Conservation (phyloP, 441 rosid genomes). For the Capsella rubella region DNA sequence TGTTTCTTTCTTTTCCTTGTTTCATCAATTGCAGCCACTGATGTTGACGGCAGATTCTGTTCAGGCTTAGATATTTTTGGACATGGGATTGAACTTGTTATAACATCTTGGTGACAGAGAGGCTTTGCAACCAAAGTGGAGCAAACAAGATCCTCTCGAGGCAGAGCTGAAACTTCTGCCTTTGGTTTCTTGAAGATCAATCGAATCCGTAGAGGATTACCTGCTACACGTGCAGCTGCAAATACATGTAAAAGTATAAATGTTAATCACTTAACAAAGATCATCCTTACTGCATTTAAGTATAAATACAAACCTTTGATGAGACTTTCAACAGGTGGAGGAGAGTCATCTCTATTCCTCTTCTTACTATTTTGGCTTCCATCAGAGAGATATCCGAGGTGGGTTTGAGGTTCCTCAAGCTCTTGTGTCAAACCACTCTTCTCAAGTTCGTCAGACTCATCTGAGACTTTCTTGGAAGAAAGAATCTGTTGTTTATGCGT, state of each 20-base stretch:
- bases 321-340: slow-evolving; percentile 36
- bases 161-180: slow-evolving; percentile 9
- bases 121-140: slow-evolving; percentile 23
- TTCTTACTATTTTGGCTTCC: slow-evolving; percentile 56
- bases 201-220: slow-evolving; percentile 57
- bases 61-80: neutral
- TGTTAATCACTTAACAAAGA: neutral
- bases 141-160: slow-evolving; percentile 14
- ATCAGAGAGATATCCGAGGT: slow-evolving; percentile 56
- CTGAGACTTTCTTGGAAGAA: slow-evolving; percentile 32
- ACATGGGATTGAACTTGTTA: neutral
- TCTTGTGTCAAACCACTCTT: slow-evolving; percentile 76
- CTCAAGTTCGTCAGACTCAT: slow-evolving; percentile 53
- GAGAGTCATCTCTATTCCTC: slow-evolving; percentile 48
- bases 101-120: neutral
- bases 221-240: slow-evolving; percentile 42
- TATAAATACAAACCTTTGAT: slow-evolving; percentile 49
- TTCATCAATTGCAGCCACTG: slow-evolving; percentile 49
- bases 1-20: slow-evolving; percentile 42
- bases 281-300: too few species aligned
- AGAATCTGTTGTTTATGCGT: neutral
- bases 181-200: slow-evolving; percentile 48
- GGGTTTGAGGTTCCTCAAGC: slow-evolving; percentile 52
- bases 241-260: neutral
- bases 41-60: slow-evolving; percentile 15